phyloP scores from a whole-genome alignment of 2,329 filamentous ascomycete genomes.

The Magnaporthiopsis rhizophila region DNA sequence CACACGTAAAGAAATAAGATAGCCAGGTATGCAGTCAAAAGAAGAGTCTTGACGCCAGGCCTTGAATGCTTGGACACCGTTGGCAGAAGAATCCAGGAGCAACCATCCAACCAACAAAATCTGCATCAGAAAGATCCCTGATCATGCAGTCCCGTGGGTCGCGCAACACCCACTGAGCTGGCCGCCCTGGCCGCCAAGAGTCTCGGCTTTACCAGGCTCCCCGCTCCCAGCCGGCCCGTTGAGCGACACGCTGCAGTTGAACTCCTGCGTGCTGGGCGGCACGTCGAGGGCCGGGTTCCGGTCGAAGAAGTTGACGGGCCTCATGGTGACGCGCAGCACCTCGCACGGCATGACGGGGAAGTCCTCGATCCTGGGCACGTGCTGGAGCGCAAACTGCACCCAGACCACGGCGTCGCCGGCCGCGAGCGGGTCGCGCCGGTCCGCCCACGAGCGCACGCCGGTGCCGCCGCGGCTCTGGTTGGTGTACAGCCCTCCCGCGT shows the following conservation, averaged over 20 bases:
- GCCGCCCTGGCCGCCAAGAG: constrained; percentile 11
- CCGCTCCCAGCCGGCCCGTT: constrained; percentile 10
- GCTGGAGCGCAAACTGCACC: constrained; percentile 47
- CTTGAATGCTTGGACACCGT: too few species aligned
- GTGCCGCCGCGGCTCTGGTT: constrained; percentile 36
- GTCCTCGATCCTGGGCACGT: constrained; percentile 55
- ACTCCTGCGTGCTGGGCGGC: constrained; percentile 34
- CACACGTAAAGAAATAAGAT: neutral
- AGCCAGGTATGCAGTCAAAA: too few species aligned
- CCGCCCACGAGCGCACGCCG: constrained; percentile 25
- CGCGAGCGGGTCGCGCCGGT: constrained; percentile 33
- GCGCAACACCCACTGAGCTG: constrained; percentile 9
- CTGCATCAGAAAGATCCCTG: too few species aligned
- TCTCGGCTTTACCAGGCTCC: neutral
- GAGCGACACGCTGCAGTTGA: constrained; percentile 28
- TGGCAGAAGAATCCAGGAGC: too few species aligned
- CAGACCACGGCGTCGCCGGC: constrained; percentile 43
- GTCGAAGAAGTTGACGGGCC: constrained; percentile 44
- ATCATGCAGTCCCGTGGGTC: constrained; percentile 5
- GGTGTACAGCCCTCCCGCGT: constrained; percentile 32
- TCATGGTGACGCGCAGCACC: constrained; percentile 37
- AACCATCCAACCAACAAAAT: too few species aligned
- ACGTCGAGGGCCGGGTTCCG: constrained; percentile 44
- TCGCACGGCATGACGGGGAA: constrained; percentile 64
- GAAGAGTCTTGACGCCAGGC: too few species aligned